Percentiles rank a stretch among this genome's conserved stretches.
These are phyloP conservation scores for Eimeria maxima DNA, from an alignment of 169 alveolate species.

Conservation along the genomic window DNA sequence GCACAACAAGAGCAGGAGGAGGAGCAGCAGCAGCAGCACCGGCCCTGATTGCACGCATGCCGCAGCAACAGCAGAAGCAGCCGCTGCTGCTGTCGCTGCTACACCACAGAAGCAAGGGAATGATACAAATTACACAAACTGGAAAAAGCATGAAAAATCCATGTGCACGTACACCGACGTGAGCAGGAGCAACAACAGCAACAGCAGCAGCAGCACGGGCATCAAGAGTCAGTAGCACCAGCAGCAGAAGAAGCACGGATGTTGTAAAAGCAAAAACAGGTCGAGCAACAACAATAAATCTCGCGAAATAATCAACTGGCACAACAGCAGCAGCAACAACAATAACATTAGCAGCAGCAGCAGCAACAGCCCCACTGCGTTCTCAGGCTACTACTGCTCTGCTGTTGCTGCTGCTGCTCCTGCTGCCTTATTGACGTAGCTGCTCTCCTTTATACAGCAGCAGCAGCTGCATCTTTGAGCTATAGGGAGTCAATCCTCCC, in stretches of 20 bases:
- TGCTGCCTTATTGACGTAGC: slow-evolving; percentile 1
- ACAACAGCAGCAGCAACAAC: not conserved
- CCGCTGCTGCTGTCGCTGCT: slow-evolving; percentile 23
- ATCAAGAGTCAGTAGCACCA: slow-evolving; percentile 3
- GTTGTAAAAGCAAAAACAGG: not conserved
- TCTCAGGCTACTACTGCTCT: not conserved
- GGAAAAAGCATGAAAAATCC: not conserved
- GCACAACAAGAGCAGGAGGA: no score
- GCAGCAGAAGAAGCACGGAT: not conserved
- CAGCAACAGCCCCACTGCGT: not conserved
- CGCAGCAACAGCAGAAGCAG: not conserved
- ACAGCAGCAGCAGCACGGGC: not conserved
- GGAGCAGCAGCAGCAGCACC: not conserved
- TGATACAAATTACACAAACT: not conserved
- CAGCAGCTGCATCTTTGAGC: not conserved
- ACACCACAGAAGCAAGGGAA: not conserved
- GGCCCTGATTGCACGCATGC: not conserved
- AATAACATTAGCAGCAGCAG: not conserved
- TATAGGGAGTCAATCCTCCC: not conserved
- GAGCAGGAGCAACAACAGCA: not conserved
- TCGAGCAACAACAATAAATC: not conserved
- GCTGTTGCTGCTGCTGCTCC: slow-evolving; percentile 51
- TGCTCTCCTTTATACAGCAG: not conserved
- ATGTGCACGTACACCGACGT: not conserved
- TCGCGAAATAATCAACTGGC: not conserved